Percentiles rank a stretch among this genome's conserved stretches.
phyloP scores from a whole-genome alignment of 2,329 filamentous ascomycete genomes.

The Xylariaceae sp. region DNA sequence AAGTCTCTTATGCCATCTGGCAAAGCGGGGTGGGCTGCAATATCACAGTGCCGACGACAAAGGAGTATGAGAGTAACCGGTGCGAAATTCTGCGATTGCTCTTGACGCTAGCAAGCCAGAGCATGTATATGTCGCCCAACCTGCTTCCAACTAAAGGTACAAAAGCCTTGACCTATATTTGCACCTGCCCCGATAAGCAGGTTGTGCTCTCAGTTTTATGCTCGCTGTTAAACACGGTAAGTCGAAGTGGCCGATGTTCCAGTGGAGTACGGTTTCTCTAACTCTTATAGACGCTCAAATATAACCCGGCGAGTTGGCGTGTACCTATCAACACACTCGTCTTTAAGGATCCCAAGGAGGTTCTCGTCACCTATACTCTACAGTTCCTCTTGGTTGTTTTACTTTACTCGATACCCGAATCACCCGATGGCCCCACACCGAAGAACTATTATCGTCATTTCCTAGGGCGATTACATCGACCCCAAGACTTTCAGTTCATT shows the following conservation, averaged over 20 bases:
- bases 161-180: conserved; percentile 85
- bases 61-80: conserved; percentile 91
- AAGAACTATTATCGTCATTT: conserved; percentile 97
- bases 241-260: conserved; percentile 41
- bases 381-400: conserved; percentile 88
- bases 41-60: conserved; percentile 83
- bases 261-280: neutral
- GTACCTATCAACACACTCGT: conserved; percentile 93
- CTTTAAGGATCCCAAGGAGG: conserved; percentile 88
- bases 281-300: conserved; percentile 79
- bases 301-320: conserved; percentile 92
- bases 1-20: conserved; percentile 95
- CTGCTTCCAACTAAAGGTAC: conserved; percentile 83
- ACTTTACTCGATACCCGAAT: conserved; percentile 87
- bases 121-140: conserved; percentile 88
- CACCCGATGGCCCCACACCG: conserved; percentile 65
- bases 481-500: conserved; percentile 97
- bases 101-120: conserved; percentile 84
- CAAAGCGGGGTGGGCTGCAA: conserved; percentile 97
- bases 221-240: conserved; percentile 90
- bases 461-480: conserved; percentile 85
- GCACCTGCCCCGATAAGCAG: conserved; percentile 88
- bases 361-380: conserved; percentile 88
- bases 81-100: conserved; percentile 88
- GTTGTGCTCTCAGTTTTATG: conserved; percentile 88